Percentiles rank a stretch among this genome's conserved stretches.
Conservation (phyloP, 1,284 basidiomycete genomes). For the Ceratobasidium sp. region DNA sequence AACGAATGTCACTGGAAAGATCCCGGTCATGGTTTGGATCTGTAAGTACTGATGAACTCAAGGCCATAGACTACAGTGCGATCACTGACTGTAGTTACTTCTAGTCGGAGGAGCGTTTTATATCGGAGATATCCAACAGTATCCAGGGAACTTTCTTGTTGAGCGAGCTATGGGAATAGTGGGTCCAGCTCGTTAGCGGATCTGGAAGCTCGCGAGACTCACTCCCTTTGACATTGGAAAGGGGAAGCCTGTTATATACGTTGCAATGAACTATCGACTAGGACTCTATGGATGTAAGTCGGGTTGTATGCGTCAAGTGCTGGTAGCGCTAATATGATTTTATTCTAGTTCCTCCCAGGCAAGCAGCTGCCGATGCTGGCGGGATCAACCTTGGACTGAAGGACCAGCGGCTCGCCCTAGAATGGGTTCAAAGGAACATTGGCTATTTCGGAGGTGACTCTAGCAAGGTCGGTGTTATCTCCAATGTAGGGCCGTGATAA, state of each 20-base stretch:
- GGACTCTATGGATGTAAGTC: slow-evolving; percentile 40
- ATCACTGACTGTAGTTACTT: neutral
- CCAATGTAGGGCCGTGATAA: too few relatives aligned
- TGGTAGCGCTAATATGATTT: slow-evolving; percentile 8
- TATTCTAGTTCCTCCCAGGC: slow-evolving; percentile 53
- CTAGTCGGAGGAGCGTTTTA: slow-evolving; percentile 38
- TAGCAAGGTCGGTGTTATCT: slow-evolving; percentile 51
- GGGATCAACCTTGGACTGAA: slow-evolving; percentile 55
- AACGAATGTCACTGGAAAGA: slow-evolving; percentile 20
- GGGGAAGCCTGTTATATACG: slow-evolving; percentile 53
- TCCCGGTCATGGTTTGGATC: slow-evolving; percentile 47
- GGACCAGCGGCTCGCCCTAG: slow-evolving; percentile 61
- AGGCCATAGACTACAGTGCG: neutral
- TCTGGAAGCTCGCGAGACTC: slow-evolving; percentile 20
- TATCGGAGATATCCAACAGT: neutral
- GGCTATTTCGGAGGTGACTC: slow-evolving; percentile 62
- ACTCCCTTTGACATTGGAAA: neutral
- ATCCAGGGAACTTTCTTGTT: slow-evolving; percentile 18
- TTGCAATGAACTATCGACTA: slow-evolving; percentile 55
- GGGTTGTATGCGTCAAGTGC: neutral
- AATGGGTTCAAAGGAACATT: slow-evolving; percentile 65
- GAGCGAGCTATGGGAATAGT: neutral
- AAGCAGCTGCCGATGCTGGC: slow-evolving; percentile 49
- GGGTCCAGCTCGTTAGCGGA: slow-evolving; percentile 14
- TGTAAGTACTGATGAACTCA: neutral